Percentiles rank a stretch among this genome's conserved stretches.
Evolutionary conservation across 1,284 basidiomycete species (phyloP).

Genomic region (Pseudozyma thailandica): DNA sequence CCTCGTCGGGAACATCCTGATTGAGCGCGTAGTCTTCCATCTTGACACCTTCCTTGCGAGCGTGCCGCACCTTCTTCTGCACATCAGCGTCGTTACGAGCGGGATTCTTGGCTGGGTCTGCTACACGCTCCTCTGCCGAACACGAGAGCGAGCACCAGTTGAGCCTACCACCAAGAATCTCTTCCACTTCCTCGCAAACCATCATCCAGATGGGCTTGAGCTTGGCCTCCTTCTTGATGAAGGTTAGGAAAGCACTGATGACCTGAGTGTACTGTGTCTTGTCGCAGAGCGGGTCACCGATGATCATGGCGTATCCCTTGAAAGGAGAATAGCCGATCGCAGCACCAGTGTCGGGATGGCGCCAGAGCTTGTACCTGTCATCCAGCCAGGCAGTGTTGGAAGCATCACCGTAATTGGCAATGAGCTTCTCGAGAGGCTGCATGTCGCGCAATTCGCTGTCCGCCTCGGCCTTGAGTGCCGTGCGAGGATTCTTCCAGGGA

Average conservation of each 20-base stretch:
- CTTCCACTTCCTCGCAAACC: constrained; percentile 71
- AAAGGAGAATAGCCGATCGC: constrained; percentile 71
- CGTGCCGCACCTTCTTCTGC: constrained; percentile 71
- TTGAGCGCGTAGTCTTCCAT: constrained; percentile 65
- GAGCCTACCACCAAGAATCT: constrained; percentile 71
- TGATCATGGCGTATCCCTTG: constrained; percentile 70
- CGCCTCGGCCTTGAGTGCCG: constrained; percentile 27
- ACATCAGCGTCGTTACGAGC: constrained; percentile 71
- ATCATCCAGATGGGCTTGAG: constrained; percentile 74
- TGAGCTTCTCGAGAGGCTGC: constrained; percentile 70
- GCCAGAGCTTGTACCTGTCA: constrained; percentile 73
- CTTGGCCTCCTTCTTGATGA: constrained; percentile 68
- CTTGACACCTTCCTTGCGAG: constrained; percentile 72
- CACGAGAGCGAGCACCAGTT: constrained; percentile 73
- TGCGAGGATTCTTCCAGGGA: constrained; percentile 49
- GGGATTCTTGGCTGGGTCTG: constrained; percentile 70
- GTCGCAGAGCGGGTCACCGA: constrained; percentile 73
- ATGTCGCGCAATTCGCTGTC: constrained; percentile 53
- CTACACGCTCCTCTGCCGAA: constrained; percentile 73
- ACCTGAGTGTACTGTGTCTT: constrained; percentile 70
- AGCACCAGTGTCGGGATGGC: constrained; percentile 71
- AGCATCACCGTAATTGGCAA: constrained; percentile 73
- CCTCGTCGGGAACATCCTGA: constrained; percentile 69
- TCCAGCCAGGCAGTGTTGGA: constrained; percentile 74
- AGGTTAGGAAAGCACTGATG: constrained; percentile 70